Percentiles rank a stretch among this genome's conserved stretches.
Evolutionary conservation across 2,329 filamentous ascomycete species (phyloP).

Genomic region (Orbilia ellipsospora): DNA sequence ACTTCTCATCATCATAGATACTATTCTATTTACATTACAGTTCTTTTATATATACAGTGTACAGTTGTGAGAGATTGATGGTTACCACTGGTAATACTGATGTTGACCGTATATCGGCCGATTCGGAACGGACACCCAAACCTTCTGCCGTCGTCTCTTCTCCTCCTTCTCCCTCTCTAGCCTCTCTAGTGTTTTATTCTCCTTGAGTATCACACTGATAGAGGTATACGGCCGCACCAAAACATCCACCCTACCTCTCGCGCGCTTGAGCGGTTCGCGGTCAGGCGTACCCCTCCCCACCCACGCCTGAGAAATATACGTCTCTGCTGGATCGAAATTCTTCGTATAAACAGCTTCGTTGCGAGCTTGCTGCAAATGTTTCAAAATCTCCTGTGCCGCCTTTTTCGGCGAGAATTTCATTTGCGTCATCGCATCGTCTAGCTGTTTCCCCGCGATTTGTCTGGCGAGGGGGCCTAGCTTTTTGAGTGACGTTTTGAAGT

Average conservation of each 20-base stretch:
- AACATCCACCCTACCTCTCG: constrained; percentile 76
- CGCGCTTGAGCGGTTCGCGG: constrained; percentile 75
- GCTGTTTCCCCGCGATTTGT: constrained; percentile 91
- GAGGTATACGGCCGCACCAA: constrained; percentile 79
- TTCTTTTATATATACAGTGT: constrained; percentile 39
- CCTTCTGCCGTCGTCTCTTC: constrained; percentile 77
- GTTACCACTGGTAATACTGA: constrained; percentile 91
- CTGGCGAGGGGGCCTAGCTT: constrained; percentile 87
- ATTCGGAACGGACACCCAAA: constrained; percentile 90
- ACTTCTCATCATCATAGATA: background rate
- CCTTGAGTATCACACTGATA: constrained; percentile 85
- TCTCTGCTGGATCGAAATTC: constrained; percentile 88
- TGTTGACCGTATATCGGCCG: constrained; percentile 83
- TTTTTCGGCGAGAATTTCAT: constrained; percentile 98
- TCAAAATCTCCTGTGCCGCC: constrained; percentile 80
- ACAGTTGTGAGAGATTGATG: too few species aligned
- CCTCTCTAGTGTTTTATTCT: constrained; percentile 88
- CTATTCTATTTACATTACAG: constrained; percentile 4
- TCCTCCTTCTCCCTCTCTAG: constrained; percentile 80
- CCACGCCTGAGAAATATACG: constrained; percentile 95
- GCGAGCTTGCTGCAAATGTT: constrained; percentile 81
- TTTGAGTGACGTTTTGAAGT: constrained; percentile 87
- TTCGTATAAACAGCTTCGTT: constrained; percentile 81
- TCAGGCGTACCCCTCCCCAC: constrained; percentile 79
- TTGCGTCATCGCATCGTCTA: constrained; percentile 92